A percentile compares a stretch with the other conserved stretches of the same genome.
Conservation (phyloP, 169 alveolate genomes). For the Eimeria sp. region DNA sequence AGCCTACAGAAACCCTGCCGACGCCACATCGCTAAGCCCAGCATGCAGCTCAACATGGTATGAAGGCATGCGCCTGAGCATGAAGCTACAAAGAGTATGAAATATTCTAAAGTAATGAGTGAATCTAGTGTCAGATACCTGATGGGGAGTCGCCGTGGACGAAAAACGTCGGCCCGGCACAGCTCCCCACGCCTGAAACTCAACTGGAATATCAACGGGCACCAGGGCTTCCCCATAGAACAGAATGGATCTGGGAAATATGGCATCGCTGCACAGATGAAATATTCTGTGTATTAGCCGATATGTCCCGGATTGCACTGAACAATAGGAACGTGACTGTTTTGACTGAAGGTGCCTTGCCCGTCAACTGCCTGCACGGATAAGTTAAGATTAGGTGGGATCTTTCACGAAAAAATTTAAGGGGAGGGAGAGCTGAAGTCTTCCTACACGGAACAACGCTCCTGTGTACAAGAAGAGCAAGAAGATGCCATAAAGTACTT, state of each 20-base stretch:
- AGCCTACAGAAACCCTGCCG: not conserved
- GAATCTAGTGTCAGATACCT: not conserved
- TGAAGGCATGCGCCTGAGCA: not conserved
- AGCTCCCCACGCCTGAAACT: not conserved
- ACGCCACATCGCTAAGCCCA: not conserved
- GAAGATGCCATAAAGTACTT: not conserved
- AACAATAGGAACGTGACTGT: not conserved
- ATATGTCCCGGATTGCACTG: not conserved
- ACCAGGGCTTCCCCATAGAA: not conserved
- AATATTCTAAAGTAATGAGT: not conserved
- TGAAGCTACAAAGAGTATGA: not conserved
- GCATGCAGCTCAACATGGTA: not conserved
- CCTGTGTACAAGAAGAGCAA: not conserved
- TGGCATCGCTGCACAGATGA: not conserved
- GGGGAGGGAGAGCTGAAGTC: not conserved
- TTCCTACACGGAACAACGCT: not conserved
- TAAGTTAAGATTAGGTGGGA: not conserved
- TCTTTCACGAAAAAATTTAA: not conserved
- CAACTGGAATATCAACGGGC: not conserved
- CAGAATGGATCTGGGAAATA: not conserved
- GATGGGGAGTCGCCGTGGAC: not conserved
- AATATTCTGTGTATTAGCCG: not conserved
- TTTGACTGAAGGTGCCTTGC: not conserved
- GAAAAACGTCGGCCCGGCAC: not conserved
- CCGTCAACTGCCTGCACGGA: not conserved